phyloP scores from a whole-genome alignment of 164 flowering plant species.

The Sedum album region DNA sequence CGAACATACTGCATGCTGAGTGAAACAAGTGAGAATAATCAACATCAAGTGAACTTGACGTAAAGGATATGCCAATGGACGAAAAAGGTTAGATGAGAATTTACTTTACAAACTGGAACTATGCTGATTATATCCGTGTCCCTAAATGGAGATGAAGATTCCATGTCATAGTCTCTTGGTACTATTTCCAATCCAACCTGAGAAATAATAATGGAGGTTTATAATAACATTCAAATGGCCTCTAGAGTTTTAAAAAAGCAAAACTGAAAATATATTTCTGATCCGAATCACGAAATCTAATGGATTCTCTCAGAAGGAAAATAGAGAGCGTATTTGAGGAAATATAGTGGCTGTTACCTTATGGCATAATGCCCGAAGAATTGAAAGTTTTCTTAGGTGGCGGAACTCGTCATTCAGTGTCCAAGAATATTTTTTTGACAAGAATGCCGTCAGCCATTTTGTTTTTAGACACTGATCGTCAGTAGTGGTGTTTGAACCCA shows the following conservation, averaged over 20 bases:
- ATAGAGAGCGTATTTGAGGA: background rate
- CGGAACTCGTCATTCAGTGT: constrained; percentile 51
- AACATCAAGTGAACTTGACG: background rate
- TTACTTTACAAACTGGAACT: no score
- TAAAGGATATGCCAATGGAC: background rate
- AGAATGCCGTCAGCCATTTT: constrained; percentile 49
- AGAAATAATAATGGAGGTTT: background rate
- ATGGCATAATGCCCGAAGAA: constrained; percentile 83
- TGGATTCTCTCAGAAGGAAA: background rate
- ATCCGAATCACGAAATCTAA: no score
- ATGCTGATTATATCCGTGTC: constrained; percentile 65
- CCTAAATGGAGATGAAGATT: constrained; percentile 41
- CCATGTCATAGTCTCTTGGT: constrained; percentile 79
- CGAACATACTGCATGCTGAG: constrained; percentile 69
- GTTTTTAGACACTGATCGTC: constrained; percentile 39
- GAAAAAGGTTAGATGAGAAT: constrained; percentile 1
- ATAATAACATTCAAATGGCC: background rate
- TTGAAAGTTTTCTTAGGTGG: constrained; percentile 63
- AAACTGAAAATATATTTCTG: no score
- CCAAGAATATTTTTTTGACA: constrained; percentile 64
- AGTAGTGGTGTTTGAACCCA: constrained; percentile 38
- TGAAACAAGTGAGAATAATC: constrained; percentile 11
- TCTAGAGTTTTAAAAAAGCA: background rate
- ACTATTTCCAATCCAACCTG: constrained; percentile 85
- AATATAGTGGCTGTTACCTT: constrained; percentile 38